phyloP scores from a whole-genome alignment of 139 green algal genomes.

The Micractinium conductrix region DNA sequence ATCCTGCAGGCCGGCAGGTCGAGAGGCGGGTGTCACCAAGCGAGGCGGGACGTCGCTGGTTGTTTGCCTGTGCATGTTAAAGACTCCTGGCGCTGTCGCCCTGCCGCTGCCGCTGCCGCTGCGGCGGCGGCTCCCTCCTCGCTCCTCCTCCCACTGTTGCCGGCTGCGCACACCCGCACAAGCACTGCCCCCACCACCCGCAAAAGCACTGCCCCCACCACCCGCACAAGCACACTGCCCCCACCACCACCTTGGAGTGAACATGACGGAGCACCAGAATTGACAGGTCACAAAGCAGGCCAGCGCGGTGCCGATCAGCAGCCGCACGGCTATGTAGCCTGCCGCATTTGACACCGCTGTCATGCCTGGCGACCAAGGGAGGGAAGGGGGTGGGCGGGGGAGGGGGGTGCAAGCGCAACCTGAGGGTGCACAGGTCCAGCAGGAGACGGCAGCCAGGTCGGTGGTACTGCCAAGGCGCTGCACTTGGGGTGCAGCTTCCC shows the following conservation, averaged over 20 bases:
- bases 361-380: constrained; percentile 61
- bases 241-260: constrained; percentile 58
- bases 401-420: background rate
- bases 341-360: background rate
- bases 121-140: too few species aligned
- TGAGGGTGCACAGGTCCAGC: background rate
- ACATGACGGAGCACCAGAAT: constrained; percentile 89
- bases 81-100: too few species aligned
- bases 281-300: constrained; percentile 90
- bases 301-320: constrained; percentile 72
- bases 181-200: too few species aligned
- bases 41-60: background rate
- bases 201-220: too few species aligned
- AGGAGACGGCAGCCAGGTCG: background rate
- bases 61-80: too few species aligned
- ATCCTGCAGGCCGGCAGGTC: constrained; percentile 50
- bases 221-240: background rate
- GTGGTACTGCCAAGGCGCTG: background rate
- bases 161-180: too few species aligned
- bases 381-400: constrained; percentile 26
- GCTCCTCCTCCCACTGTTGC: too few species aligned
- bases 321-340: background rate
- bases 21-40: too few species aligned
- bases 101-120: too few species aligned
- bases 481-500: background rate